Conservation (phyloP, 345 rosid species). For the Carallia brachiata region DNA sequence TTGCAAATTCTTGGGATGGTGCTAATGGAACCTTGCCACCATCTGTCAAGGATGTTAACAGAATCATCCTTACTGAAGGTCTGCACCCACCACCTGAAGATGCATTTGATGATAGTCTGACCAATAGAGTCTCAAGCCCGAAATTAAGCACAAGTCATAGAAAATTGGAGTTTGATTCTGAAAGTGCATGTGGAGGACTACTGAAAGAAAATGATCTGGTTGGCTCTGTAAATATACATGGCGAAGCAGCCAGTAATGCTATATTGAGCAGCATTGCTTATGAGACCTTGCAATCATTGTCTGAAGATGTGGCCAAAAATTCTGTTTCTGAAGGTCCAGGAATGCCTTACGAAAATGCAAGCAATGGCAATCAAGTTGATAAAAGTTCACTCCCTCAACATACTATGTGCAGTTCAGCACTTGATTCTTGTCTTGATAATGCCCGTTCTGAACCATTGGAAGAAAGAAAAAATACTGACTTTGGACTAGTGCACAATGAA, state of each 20-base stretch:
- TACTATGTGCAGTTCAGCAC: slow-evolving; percentile 9
- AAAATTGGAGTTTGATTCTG: background rate
- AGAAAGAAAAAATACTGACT: slow-evolving; percentile 6
- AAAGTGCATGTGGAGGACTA: slow-evolving; percentile 12
- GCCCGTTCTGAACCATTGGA: slow-evolving; percentile 20
- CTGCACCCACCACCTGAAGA: slow-evolving; percentile 12
- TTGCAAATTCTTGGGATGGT: slow-evolving; percentile 18
- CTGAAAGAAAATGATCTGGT: slow-evolving; percentile 17
- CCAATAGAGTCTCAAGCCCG: background rate
- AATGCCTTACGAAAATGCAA: slow-evolving; percentile 17
- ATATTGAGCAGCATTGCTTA: slow-evolving; percentile 9
- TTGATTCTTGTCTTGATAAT: slow-evolving; percentile 5
- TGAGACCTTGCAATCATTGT: slow-evolving; percentile 14
- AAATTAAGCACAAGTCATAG: too few species aligned
- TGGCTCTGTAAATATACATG: slow-evolving; percentile 12
- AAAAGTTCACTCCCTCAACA: slow-evolving; percentile 19
- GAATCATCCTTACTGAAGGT: background rate
- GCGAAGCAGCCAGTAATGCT: slow-evolving; percentile 16
- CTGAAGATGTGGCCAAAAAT: slow-evolving; percentile 1
- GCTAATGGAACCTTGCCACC: slow-evolving; percentile 2
- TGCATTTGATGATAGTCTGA: slow-evolving; percentile 12
- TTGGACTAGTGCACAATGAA: slow-evolving; percentile 10
- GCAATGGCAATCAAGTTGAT: slow-evolving; percentile 12
- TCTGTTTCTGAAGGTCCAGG: slow-evolving; percentile 7
- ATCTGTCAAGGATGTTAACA: background rate